Evolutionary conservation across 345 rosid species (phyloP).

Genomic region (Acer saccharum): DNA sequence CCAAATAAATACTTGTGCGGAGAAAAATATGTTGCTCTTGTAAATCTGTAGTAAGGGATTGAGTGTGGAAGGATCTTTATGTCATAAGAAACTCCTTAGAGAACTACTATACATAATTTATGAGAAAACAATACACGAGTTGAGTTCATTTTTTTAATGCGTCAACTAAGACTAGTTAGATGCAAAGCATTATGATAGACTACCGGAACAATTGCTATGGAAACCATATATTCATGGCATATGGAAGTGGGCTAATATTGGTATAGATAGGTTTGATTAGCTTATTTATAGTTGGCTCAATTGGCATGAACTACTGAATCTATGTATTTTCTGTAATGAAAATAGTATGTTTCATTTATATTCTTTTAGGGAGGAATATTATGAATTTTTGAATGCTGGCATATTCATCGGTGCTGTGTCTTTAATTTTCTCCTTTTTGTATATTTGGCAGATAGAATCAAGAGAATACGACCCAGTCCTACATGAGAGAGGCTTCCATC

Average conservation of each 20-base stretch:
- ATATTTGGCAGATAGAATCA: conserved; percentile 56
- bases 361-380: background rate
- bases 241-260: background rate
- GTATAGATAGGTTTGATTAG: background rate
- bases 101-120: background rate
- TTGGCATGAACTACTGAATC: background rate
- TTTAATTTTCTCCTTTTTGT: conserved; percentile 10
- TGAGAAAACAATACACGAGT: background rate
- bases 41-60: too few species aligned
- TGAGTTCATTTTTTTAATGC: background rate
- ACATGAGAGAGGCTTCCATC: conserved; percentile 85
- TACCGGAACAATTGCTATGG: background rate
- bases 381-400: background rate
- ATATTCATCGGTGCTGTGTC: background rate
- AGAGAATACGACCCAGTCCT: conserved; percentile 73
- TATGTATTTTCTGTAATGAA: background rate
- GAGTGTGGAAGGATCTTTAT: too few species aligned
- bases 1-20: background rate
- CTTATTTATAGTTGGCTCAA: background rate
- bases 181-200: background rate
- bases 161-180: too few species aligned
- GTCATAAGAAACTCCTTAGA: too few species aligned
- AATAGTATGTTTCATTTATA: background rate
- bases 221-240: background rate
- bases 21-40: too few species aligned